Evolutionary conservation across 2,329 filamentous ascomycete species (phyloP).

Genomic region (Ascochyta viciae-villosae): DNA sequence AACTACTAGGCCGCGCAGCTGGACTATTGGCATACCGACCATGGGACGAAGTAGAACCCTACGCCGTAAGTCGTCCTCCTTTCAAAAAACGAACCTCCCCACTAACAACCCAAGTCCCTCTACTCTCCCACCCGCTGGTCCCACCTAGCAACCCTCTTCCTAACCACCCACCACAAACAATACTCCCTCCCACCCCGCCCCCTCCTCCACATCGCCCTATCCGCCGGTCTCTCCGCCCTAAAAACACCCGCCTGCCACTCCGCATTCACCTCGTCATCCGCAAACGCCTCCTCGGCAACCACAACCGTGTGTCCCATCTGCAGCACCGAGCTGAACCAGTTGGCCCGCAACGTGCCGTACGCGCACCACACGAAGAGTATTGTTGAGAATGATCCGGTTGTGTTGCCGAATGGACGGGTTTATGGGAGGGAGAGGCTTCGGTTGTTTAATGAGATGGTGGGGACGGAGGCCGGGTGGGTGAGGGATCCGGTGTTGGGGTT

Average conservation of each 20-base stretch:
- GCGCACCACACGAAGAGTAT: conserved; percentile 94
- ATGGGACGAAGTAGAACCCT: conserved; percentile 65
- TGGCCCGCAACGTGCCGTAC: conserved; percentile 88
- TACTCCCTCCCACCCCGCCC: conserved; percentile 83
- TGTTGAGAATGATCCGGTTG: conserved; percentile 84
- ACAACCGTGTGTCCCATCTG: conserved; percentile 91
- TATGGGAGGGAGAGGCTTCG: conserved; percentile 79
- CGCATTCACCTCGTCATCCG: conserved; percentile 62
- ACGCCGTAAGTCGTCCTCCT: conserved; percentile 57
- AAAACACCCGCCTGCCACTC: conserved; percentile 96
- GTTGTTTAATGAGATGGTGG: conserved; percentile 80
- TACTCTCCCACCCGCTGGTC: conserved; percentile 78
- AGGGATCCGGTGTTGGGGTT: conserved; percentile 75
- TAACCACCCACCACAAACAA: conserved; percentile 83
- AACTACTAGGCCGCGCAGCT: conserved; percentile 74
- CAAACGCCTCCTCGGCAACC: conserved; percentile 64
- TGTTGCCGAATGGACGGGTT: conserved; percentile 85
- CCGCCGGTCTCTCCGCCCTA: conserved; percentile 88
- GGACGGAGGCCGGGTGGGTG: conserved; percentile 69
- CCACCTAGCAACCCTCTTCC: conserved; percentile 79
- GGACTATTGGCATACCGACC: conserved; percentile 80
- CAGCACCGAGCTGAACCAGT: conserved; percentile 90
- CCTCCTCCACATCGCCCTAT: conserved; percentile 87
- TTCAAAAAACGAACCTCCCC: too few relatives aligned
- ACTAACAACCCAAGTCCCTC: conserved; percentile 61